Evolutionary conservation across 257 asterid species (phyloP), one percentile per base, ranked within the genome.

Genomic region (Rauvolfia tetraphylla): DNA sequence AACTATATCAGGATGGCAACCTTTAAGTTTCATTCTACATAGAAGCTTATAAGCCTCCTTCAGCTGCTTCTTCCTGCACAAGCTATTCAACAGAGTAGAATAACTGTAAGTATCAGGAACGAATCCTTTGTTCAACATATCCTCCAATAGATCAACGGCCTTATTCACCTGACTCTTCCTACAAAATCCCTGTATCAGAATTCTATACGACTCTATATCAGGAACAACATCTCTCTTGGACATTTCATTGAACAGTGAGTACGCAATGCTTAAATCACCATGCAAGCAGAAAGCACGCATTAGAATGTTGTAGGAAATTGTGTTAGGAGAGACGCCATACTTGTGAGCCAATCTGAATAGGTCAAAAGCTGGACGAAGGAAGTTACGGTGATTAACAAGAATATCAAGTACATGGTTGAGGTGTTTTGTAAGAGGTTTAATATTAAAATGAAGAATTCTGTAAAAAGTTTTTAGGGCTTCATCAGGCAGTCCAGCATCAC

Each of bases 21-120:
- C 96, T 83, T 89, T 92, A 81, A 91, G 81, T 84, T 90, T 92
- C 99, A 95, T 95, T 79, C 96, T 86, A 73, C 98, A 95, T 6
- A 95, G 91, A 85, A 95, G 90, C 87, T 95, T 92, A 85, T 91
- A 95, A 44, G 99, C 96, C 83, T 92, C 99, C 86, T 87, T 95
- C 25, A 95, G 96, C 86, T 86, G 90, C 84, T 82, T 89, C 78
- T 95, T 95, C 88, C 96, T 86, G 72, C 99, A 95, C 86, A 95
- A 75, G 88, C 90, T 89, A 59, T 91, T 95, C 84, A 95, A 86
- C 36, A 92, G 83, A 70, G 99, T 86, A 59, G 96, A 92, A 34
- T 92, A 95, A 83, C 88, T 89, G 25, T 90, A 79, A 33, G 91
- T 75, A 84, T 95, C 97, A 0, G 99, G 98, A 74, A 91, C 88